phyloP scores from a whole-genome alignment of 306 rosid genomes.

The Casuarina equisetifolia region DNA sequence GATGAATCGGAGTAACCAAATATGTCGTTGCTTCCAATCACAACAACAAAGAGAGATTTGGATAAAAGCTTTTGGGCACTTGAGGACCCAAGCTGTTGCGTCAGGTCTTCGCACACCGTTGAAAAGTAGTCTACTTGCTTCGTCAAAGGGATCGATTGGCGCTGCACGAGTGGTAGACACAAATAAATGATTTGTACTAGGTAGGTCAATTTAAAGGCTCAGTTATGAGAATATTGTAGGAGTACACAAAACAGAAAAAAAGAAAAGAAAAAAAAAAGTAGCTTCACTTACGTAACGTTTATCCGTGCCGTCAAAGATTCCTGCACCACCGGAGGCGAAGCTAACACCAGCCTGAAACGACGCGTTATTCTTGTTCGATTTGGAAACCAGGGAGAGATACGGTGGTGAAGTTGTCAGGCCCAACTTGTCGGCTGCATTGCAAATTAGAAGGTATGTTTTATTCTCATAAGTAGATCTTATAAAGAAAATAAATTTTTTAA shows the following conservation, averaged over 20 bases:
- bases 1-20: constrained; percentile 52
- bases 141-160: constrained; percentile 42
- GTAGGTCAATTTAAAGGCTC: too few species aligned
- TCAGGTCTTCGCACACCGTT: constrained; percentile 33
- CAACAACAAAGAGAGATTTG: constrained; percentile 55
- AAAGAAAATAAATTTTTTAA: too few species aligned
- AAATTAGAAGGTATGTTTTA: too few species aligned
- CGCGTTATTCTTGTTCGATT: constrained; percentile 23
- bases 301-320: constrained; percentile 67
- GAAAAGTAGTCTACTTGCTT: constrained; percentile 56
- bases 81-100: constrained; percentile 31
- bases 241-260: neutral
- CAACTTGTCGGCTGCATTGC: constrained; percentile 64
- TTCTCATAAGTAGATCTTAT: too few species aligned
- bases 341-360: constrained; percentile 59
- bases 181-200: too few species aligned
- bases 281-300: constrained; percentile 46
- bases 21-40: constrained; percentile 82
- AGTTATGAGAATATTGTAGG: too few species aligned
- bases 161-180: constrained; percentile 18
- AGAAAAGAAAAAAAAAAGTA: neutral
- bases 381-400: constrained; percentile 53
- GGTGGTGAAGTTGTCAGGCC: constrained; percentile 71
- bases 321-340: constrained; percentile 93
- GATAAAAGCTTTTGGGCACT: constrained; percentile 46